Evolutionary conservation across 257 asterid genomes (phyloP).

Genomic region (Fraxinus excelsior): DNA sequence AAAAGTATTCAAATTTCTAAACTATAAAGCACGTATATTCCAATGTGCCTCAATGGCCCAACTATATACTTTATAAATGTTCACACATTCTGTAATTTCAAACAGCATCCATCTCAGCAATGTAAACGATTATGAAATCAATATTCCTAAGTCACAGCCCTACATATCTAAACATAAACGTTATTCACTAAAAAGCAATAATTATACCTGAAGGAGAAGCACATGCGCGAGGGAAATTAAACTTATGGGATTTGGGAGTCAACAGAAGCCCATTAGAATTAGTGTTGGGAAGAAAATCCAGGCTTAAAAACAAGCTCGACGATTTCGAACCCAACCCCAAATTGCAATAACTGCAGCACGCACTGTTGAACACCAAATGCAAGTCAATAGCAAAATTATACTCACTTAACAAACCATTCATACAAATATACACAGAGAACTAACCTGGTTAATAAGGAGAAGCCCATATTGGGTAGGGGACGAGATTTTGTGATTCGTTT

Average conservation of each 20-base stretch:
- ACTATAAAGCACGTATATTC: too few species aligned
- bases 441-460: conserved; percentile 51
- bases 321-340: conserved; percentile 50
- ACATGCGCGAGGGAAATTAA: conserved; percentile 44
- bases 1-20: too few species aligned
- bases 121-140: background rate
- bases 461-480: conserved; percentile 37
- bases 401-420: background rate
- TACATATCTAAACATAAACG: background rate
- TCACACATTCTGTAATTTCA: too few species aligned
- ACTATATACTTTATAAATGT: too few species aligned
- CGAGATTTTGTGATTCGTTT: conserved; percentile 7
- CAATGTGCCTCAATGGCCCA: too few species aligned
- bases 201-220: conserved; percentile 52
- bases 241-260: conserved; percentile 33
- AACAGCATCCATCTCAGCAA: too few species aligned
- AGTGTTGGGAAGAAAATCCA: conserved; percentile 30
- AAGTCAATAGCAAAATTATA: conserved; percentile 11
- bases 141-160: too few species aligned
- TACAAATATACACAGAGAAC: background rate
- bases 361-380: conserved; percentile 32
- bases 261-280: conserved; percentile 27
- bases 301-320: conserved; percentile 52
- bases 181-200: conserved; percentile 10
- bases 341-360: conserved; percentile 36